Conservation (phyloP, 73 alveolate species). For the Paramecium sexaurelia region DNA sequence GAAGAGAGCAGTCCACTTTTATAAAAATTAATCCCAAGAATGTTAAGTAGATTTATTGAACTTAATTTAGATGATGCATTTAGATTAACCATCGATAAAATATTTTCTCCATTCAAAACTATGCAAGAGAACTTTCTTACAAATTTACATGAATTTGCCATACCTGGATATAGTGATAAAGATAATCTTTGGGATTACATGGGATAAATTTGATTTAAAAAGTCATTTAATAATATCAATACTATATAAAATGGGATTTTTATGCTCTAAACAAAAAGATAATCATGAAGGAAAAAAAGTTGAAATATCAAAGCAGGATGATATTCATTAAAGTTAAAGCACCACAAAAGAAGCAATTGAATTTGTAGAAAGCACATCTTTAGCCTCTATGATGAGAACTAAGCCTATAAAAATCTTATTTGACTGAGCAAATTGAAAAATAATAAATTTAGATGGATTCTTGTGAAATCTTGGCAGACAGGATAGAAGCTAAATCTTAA, state of each 20-base stretch:
- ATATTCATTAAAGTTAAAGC: background rate
- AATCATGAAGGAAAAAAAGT: background rate
- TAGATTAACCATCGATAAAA: constrained; percentile 60
- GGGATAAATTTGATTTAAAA: constrained; percentile 16
- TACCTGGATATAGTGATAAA: constrained; percentile 59
- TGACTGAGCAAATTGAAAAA: background rate
- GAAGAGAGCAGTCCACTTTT: constrained; percentile 62
- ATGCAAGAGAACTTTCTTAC: constrained; percentile 32
- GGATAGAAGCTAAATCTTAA: constrained; percentile 34
- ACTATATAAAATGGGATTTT: constrained; percentile 1
- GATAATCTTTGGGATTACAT: constrained; percentile 48
- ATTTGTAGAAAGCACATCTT: background rate
- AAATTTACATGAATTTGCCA: constrained; percentile 13
- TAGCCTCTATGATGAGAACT: constrained; percentile 20
- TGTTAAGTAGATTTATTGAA: constrained; percentile 9
- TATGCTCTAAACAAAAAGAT: background rate
- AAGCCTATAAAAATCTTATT: background rate
- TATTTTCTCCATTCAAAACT: constrained; percentile 49
- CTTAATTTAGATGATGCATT: constrained; percentile 57
- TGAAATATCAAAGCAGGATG: background rate
- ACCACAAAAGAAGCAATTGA: constrained; percentile 42
- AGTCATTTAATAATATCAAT: background rate
- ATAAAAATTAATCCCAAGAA: constrained; percentile 62
- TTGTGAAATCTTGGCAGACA: background rate
- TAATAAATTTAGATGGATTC: constrained; percentile 26